Evolutionary conservation across 257 asterid genomes (phyloP).

Genomic region (Solanum tarijense): DNA sequence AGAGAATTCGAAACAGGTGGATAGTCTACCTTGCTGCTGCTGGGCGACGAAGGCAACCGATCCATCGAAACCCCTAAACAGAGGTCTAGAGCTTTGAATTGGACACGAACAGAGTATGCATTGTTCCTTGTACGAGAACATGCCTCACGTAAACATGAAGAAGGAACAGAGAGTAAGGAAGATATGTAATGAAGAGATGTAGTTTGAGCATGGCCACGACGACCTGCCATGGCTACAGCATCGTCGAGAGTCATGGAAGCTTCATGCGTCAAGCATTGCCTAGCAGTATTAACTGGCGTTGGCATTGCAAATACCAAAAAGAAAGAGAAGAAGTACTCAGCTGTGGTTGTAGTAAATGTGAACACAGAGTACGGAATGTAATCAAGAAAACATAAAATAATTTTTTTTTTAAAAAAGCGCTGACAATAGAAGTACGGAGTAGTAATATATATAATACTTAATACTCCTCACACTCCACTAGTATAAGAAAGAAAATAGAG

Average conservation of each 20-base stretch:
- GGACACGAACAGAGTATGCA: constrained; percentile 58
- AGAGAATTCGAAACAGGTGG: constrained; percentile 84
- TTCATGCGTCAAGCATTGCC: constrained; percentile 83
- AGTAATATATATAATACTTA: neutral
- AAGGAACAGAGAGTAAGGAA: constrained; percentile 59
- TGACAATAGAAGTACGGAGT: neutral
- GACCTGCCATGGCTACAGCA: constrained; percentile 72
- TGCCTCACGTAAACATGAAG: constrained; percentile 70
- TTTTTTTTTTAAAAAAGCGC: neutral
- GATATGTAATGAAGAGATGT: constrained; percentile 86
- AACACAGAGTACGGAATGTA: neutral
- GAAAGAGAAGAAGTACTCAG: neutral
- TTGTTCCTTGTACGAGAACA: constrained; percentile 54
- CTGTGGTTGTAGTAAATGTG: neutral
- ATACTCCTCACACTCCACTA: neutral
- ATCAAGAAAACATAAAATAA: neutral
- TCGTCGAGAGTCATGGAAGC: constrained; percentile 66
- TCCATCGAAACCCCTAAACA: constrained; percentile 62
- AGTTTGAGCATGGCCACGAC: constrained; percentile 87
- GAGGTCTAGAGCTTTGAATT: constrained; percentile 83
- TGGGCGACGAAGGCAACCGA: constrained; percentile 47
- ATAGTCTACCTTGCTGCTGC: constrained; percentile 27
- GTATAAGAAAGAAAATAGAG: neutral
- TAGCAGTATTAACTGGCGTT: constrained; percentile 66
- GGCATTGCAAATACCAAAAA: constrained; percentile 36